Base-by-base conservation (phyloP, 2,329 filamentous ascomycete genomes). In the Fusarium lyarnte region DNA sequence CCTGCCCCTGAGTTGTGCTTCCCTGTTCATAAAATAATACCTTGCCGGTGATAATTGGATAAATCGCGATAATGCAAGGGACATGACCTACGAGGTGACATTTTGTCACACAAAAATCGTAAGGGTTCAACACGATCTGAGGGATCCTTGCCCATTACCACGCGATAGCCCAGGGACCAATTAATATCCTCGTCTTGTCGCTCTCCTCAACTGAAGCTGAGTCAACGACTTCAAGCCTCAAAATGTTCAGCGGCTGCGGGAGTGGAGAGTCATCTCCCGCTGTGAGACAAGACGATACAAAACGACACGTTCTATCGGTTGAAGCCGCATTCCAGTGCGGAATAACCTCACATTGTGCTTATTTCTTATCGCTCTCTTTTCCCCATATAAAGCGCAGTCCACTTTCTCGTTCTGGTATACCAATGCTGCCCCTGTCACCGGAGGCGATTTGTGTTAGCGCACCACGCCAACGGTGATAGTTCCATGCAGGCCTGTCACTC, bases 401-500 rank as follows among this genome's bases (percentile, higher is more conserved):
- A 69, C 64, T 60, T 55, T 67, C 38, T 35, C 31, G 35, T 25
- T n/a, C 17, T 25, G n/a, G 27, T 31, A 31, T 39, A 9, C 57
- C 57, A 46, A 41, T 61, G 10, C n/a, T 17, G 53, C 54, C 57
- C 59, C 39, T 52, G 63, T 55, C 70, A 61, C 70, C 58, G 66
- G 45, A 43, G 38, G 46, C 58, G 36, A 63, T 47, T 58, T 45
- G 27, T 54, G 23, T 55, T 73, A 73, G 70, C 70, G 70, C 51
- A 53, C 23, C 43, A 27, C 66, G 38, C 69, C 69, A 72, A 54
- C 33, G 31, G 23, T 58, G 45, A 73, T 73, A 60, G 70, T 60
- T 51, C 51, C 66, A 73, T 67, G 60, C 36, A 63, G 55, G 55
- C 60, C 31, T 62, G 57, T 70, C 65, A 66, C 54, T 58, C 55